Percentiles rank a stretch among this genome's conserved stretches.
Conservation (phyloP, 2,329 filamentous ascomycete species). For the Verticillium nonalfalfae region DNA sequence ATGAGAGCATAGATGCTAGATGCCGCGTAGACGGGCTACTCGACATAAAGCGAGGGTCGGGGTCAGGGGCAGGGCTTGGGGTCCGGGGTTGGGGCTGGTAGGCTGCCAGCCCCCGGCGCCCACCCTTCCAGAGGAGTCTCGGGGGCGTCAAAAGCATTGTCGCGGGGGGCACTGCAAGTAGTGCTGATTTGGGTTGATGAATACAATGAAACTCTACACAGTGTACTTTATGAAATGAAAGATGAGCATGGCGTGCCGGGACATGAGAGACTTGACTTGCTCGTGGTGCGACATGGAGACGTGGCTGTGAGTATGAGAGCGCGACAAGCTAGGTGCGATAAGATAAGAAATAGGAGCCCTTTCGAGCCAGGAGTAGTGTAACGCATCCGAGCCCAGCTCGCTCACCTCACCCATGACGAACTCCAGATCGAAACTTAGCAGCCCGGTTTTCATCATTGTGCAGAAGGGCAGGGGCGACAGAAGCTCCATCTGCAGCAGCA, state of each 20-base stretch:
- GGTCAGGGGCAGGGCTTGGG: not conserved
- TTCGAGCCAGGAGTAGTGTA: not conserved
- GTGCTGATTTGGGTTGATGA: conserved; percentile 1
- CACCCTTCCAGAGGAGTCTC: not conserved
- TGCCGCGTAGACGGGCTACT: not conserved
- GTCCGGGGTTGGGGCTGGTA: not conserved
- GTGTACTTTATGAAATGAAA: not conserved
- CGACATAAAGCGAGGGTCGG: not conserved
- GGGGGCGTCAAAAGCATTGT: conserved; percentile 2
- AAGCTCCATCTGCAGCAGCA: not conserved
- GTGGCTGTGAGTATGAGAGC: not conserved
- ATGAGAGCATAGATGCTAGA: not conserved
- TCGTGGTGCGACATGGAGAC: not conserved
- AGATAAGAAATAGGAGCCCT: conserved; percentile 3
- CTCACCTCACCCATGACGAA: not conserved
- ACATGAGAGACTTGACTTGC: not conserved
- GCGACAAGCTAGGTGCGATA: conserved; percentile 1
- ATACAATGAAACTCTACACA: conserved; percentile 1
- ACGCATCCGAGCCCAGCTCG: not conserved
- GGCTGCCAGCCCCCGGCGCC: not conserved
- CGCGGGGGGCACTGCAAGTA: conserved; percentile 1
- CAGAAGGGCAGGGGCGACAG: too few species aligned
- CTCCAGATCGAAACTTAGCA: not conserved
- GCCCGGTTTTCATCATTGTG: not conserved
- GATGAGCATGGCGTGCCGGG: not conserved